A percentile compares a stretch with the other conserved stretches of the same genome.
Evolutionary conservation across 371 early-diverging fungal species (phyloP).

Genomic region (Mortierella sp.): DNA sequence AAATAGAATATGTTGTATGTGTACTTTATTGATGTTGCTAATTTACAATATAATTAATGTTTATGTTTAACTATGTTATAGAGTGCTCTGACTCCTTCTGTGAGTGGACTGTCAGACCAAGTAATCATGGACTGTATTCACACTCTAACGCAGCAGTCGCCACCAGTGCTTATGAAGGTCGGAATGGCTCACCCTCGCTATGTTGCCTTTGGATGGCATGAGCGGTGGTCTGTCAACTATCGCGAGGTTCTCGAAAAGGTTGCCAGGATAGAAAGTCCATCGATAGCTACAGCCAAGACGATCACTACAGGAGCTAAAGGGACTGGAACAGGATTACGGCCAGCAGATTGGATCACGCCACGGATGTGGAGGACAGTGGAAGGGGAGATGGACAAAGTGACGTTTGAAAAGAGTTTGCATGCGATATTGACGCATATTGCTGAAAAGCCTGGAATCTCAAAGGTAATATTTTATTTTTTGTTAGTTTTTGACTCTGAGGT

Average conservation of each 20-base stretch:
- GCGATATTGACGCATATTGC: conserved; percentile 37
- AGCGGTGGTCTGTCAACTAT: conserved; percentile 35
- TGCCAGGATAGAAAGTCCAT: not conserved
- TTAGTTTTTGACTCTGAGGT: not conserved
- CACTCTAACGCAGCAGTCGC: not conserved
- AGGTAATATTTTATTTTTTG: conserved; percentile 10
- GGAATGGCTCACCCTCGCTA: conserved; percentile 30
- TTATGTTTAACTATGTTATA: not conserved
- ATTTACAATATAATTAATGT: not conserved
- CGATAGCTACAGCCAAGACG: not conserved
- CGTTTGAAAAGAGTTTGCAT: conserved; percentile 37
- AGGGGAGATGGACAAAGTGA: conserved; percentile 12
- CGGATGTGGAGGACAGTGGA: conserved; percentile 46
- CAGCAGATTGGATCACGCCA: conserved; percentile 22
- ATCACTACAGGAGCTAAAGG: not conserved
- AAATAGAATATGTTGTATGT: no score
- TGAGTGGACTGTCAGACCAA: conserved; percentile 7
- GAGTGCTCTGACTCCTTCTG: conserved; percentile 4
- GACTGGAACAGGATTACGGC: not conserved
- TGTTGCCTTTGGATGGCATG: conserved; percentile 38
- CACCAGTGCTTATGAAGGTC: conserved; percentile 25
- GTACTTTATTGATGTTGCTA: not conserved
- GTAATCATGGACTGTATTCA: conserved; percentile 22
- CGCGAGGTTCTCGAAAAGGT: not conserved
- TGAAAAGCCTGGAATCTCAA: conserved; percentile 34